Evolutionary conservation across 805 yeast species (phyloP).

Genomic region (Cyberlindnera petersonii): DNA sequence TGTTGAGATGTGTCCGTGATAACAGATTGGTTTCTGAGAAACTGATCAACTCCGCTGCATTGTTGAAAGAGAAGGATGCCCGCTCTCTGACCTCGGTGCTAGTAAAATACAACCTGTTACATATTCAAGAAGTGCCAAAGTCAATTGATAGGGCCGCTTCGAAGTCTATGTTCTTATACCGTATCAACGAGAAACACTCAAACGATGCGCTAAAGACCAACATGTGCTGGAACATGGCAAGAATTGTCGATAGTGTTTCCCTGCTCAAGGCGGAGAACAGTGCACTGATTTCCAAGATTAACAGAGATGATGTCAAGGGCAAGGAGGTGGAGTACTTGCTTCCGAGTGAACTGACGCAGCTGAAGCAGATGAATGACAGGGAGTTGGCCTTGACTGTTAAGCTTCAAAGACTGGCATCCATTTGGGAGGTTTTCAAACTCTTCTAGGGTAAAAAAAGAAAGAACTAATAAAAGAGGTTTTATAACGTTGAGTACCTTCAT

Average conservation of each 20-base stretch:
- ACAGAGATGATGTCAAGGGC: conserved; percentile 87
- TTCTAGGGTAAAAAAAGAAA: conserved; percentile 2
- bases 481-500: too few species aligned
- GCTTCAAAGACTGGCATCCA: conserved; percentile 49
- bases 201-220: conserved; percentile 45
- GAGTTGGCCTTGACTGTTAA: conserved; percentile 55
- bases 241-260: conserved; percentile 50
- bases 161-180: conserved; percentile 79
- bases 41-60: conserved; percentile 64
- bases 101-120: conserved; percentile 66
- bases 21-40: conserved; percentile 81
- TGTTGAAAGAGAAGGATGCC: conserved; percentile 74
- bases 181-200: conserved; percentile 56
- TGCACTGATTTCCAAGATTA: conserved; percentile 71
- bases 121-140: conserved; percentile 90
- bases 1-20: conserved; percentile 71
- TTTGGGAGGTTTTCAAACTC: conserved; percentile 54
- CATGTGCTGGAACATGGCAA: conserved; percentile 42
- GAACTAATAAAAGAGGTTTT: too few species aligned
- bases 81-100: conserved; percentile 66
- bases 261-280: conserved; percentile 54
- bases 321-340: conserved; percentile 70
- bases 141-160: conserved; percentile 89
- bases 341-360: conserved; percentile 69
- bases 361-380: conserved; percentile 54